Evolutionary conservation across 768 basidiomycete species (phyloP), one percentile per base, ranked within the genome.

Genomic region (Phlegmacium glaucopus): DNA sequence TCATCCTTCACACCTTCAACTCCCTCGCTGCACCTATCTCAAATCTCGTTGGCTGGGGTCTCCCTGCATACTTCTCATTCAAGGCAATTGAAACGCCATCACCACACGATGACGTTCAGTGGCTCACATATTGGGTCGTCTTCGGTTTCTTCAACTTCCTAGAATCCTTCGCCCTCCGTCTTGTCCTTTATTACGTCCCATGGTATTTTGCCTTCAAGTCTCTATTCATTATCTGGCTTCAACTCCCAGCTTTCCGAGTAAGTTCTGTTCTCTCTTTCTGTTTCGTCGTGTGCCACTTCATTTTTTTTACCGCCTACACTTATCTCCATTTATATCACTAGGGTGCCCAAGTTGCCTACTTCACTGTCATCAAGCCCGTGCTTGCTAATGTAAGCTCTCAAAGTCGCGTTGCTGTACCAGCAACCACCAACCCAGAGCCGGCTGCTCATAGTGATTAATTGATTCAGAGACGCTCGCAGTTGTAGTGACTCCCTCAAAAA

Each of bases 111-210:
- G 90, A 95, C 69, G 76, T 87, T 60, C 94, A 96, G 71, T 97
- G 94, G 94, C 78, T 97, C 61, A 95, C 94, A 2, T 98, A 98
- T 77, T 98, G 95, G 95, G 78, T 90, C 62, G 79, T 95, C 45
- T 94, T 96, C 58, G 93, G 92, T 45, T 87, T 85, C 68, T 85
- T 96, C 80, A 95, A 87, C 75, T 90, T 96, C 70, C 60, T 90
- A 50, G 95, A 97, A 72, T 85, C 81, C 61, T 78, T 95, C 57
- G 90, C 89, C 44, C 75, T 90, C 53, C 81, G 87, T 43, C 50
- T 88, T 51, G 79, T 96, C 50, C 83, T 97, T 55, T 92, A 94
- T 75, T 98, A 94, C 62, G 61, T 94, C 57, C 90, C 94, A 37
- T 93, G 92, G 88, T 97, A 95, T 67, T 96, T 85, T 64, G 84